Base-by-base conservation (phyloP, 306 rosid genomes). In the Adenanthera pavonina region DNA sequence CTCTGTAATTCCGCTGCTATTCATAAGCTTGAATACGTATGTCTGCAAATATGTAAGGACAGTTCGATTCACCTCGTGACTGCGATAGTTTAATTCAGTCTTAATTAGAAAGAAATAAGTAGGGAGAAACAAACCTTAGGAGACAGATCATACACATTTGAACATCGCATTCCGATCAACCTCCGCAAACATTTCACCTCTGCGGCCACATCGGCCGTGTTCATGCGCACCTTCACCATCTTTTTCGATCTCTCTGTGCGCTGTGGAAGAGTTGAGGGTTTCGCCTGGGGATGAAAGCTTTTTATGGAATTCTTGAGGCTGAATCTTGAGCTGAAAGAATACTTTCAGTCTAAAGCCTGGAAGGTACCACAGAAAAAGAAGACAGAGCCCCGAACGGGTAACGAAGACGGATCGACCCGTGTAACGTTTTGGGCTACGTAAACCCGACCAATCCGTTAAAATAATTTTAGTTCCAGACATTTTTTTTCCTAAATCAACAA, bases 201-300 rank as follows among this genome's bases (percentile, higher is more conserved):
- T 6, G 98, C 98, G 62, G 99, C 99, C 78, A 95, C 99, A 78
- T 95, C 99, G 84, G 99, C 99, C 41, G 99, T 95, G 97, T 93
- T 93, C 99, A 95, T 95, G 30, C 99, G 96, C 49, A 93, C 94
- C 92, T 95, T 95, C 97, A 95, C 99, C 99, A 95, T 95, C 76
- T 20, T 66, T 74, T 69, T 72, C 52, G 7, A 3, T 34, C 74
- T 46, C 11, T 35, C 38, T 36, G 49, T 59, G 20, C 54, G 41
- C 5, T 57, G 62, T 4, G 44, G 54, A 51, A 7, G 20, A 41
- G 13, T 78, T 52, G 79, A 81, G 84, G 77, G 83, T 79, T 83
- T 79, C 2, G 34, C 52, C 34, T 15, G 16, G 8, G 82, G 47
- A 36, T 10, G 41, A 34, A 20, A 25, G 62, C 1, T 44, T 36